A percentile compares a stretch with the other conserved stretches of the same genome.
Evolutionary conservation across 352 stramenopile genomes (phyloP).

Genomic region (Phytophthora ohioensis): DNA sequence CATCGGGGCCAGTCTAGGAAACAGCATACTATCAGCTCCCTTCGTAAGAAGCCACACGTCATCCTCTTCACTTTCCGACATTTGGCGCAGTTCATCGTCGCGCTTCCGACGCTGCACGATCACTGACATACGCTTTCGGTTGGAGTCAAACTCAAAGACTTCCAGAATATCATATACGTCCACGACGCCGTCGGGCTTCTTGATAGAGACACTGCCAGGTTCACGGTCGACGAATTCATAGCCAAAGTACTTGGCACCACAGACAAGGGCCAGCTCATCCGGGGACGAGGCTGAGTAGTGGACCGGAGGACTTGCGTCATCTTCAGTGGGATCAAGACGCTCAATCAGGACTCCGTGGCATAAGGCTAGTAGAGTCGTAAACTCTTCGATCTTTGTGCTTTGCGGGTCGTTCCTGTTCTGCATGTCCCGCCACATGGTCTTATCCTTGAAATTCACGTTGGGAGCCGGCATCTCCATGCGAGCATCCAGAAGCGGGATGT

Average conservation of each 20-base stretch:
- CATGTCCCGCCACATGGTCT: constrained; percentile 66
- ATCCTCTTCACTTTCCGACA: constrained; percentile 75
- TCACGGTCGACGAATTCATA: constrained; percentile 84
- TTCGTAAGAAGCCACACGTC: constrained; percentile 84
- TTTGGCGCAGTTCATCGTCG: constrained; percentile 75
- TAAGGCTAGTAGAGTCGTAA: constrained; percentile 89
- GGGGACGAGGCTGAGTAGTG: constrained; percentile 92
- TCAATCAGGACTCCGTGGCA: constrained; percentile 98
- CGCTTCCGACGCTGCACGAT: constrained; percentile 79
- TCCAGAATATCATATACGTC: constrained; percentile 92
- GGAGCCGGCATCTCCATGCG: constrained; percentile 40
- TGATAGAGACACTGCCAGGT: constrained; percentile 71
- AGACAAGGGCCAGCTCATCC: constrained; percentile 87
- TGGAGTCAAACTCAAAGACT: constrained; percentile 95
- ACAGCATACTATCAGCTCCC: constrained; percentile 86
- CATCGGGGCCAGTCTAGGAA: constrained; percentile 66
- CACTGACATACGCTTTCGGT: constrained; percentile 88
- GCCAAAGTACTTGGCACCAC: constrained; percentile 87
- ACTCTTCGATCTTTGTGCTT: constrained; percentile 74
- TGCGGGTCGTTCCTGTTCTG: constrained; percentile 44
- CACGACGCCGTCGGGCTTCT: constrained; percentile 62
- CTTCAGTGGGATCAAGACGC: constrained; percentile 53
- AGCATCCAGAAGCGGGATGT: constrained; percentile 40
- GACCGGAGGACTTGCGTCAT: constrained; percentile 36
- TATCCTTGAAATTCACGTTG: constrained; percentile 89